Conservation (phyloP, 257 asterid species). For the Solanum clarkiae region DNA sequence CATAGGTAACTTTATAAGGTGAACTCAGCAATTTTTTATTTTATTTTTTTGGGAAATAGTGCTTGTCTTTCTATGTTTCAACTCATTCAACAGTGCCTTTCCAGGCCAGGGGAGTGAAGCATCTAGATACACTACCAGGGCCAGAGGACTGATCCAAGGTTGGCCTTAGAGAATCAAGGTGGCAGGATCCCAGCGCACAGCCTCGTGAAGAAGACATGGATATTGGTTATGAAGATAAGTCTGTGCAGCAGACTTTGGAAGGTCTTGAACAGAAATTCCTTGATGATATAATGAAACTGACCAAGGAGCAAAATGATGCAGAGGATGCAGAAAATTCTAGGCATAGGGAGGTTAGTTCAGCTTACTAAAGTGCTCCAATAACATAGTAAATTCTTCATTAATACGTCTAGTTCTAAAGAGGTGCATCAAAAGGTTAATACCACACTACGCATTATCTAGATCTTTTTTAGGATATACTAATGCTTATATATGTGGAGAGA, state of each 20-base stretch:
- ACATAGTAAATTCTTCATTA: background rate
- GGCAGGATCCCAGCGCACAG: constrained; percentile 58
- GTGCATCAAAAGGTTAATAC: background rate
- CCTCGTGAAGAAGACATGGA: constrained; percentile 69
- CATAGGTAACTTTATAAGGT: background rate
- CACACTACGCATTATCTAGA: background rate
- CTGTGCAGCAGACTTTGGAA: constrained; percentile 38
- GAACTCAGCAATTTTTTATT: background rate
- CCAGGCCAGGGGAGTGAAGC: constrained; percentile 65
- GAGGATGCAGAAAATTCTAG: constrained; percentile 92
- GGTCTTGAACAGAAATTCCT: constrained; percentile 77
- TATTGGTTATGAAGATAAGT: constrained; percentile 64
- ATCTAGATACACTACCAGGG: constrained; percentile 64
- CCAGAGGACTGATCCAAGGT: constrained; percentile 62
- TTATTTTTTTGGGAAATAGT: background rate
- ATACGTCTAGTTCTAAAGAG: background rate
- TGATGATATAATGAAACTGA: constrained; percentile 74
- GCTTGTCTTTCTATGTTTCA: background rate
- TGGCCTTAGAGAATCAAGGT: constrained; percentile 53
- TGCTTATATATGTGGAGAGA: background rate
- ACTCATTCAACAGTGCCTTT: background rate
- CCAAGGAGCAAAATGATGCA: constrained; percentile 83
- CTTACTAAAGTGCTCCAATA: background rate
- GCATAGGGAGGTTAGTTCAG: constrained; percentile 72
- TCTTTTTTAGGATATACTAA: background rate